phyloP scores from a whole-genome alignment of 768 basidiomycete species.

The Mycena epipterygia region DNA sequence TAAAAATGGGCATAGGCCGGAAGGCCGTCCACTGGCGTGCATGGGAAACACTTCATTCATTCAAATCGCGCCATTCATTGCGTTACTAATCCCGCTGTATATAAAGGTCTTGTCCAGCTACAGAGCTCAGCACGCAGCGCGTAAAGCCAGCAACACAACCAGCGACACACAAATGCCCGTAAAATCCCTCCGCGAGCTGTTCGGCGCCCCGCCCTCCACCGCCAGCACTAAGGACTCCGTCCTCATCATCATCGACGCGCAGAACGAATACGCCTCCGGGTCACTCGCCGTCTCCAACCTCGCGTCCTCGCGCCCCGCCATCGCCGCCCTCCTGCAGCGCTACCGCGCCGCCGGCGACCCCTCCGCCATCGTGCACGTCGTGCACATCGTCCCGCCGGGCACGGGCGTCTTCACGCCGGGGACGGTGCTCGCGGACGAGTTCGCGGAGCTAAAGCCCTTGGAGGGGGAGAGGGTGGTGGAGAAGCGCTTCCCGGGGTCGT shows the following conservation, averaged over 20 bases:
- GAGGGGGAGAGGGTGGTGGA: conserved; percentile 1
- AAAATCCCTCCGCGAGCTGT: conserved; percentile 20
- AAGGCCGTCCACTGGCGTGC: no score
- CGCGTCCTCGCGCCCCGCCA: conserved; percentile 18
- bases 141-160: no score
- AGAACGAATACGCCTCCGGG: conserved; percentile 29
- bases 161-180: neutral
- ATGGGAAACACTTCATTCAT: no score
- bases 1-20: no score
- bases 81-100: no score
- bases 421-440: conserved; percentile 27
- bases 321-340: conserved; percentile 14
- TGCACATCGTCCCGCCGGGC: conserved; percentile 21
- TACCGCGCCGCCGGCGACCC: conserved; percentile 25
- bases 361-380: conserved; percentile 7
- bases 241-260: conserved; percentile 35
- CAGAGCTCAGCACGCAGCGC: no score
- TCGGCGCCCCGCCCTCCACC: conserved; percentile 15
- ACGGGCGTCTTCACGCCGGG: conserved; percentile 27
- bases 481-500: conserved; percentile 28
- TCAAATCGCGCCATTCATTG: no score
- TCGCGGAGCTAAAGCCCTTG: conserved; percentile 10
- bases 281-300: conserved; percentile 16
- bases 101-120: no score
- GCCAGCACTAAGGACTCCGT: conserved; percentile 17